Evolutionary conservation across 306 rosid species (phyloP).

Genomic region (Quercus mongolica): DNA sequence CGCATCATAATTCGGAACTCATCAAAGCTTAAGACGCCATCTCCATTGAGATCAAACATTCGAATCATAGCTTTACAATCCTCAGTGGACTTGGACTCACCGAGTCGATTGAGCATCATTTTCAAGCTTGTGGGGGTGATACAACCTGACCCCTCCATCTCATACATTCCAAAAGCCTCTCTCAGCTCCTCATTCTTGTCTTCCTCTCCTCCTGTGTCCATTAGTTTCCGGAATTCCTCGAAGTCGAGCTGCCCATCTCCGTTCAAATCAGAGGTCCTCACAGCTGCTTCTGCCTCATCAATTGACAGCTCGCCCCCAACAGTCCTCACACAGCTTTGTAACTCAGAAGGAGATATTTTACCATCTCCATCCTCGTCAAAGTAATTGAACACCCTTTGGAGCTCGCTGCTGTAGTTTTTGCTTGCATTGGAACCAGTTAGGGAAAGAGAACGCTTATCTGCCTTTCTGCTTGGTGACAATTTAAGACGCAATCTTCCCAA

Average conservation of each 20-base stretch:
- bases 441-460: not conserved
- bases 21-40: constrained; percentile 34
- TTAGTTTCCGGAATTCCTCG: constrained; percentile 29
- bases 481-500: constrained; percentile 1
- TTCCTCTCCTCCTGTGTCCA: constrained; percentile 16
- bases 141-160: constrained; percentile 25
- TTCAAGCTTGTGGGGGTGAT: constrained; percentile 30
- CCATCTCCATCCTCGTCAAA: constrained; percentile 36
- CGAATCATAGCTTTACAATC: constrained; percentile 31
- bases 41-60: constrained; percentile 32
- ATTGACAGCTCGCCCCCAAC: constrained; percentile 20
- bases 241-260: constrained; percentile 35
- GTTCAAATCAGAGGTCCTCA: constrained; percentile 22
- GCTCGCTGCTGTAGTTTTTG: not conserved
- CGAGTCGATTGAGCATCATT: constrained; percentile 26
- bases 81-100: constrained; percentile 17
- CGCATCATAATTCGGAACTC: constrained; percentile 34
- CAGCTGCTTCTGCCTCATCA: constrained; percentile 28
- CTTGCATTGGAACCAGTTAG: not conserved
- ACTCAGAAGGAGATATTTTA: constrained; percentile 33
- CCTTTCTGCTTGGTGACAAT: not conserved
- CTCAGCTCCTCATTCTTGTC: constrained; percentile 22
- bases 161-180: constrained; percentile 33
- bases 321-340: constrained; percentile 24
- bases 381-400: constrained; percentile 20